Evolutionary conservation across 306 rosid species (phyloP).

Genomic region (Vigna trinervia): DNA sequence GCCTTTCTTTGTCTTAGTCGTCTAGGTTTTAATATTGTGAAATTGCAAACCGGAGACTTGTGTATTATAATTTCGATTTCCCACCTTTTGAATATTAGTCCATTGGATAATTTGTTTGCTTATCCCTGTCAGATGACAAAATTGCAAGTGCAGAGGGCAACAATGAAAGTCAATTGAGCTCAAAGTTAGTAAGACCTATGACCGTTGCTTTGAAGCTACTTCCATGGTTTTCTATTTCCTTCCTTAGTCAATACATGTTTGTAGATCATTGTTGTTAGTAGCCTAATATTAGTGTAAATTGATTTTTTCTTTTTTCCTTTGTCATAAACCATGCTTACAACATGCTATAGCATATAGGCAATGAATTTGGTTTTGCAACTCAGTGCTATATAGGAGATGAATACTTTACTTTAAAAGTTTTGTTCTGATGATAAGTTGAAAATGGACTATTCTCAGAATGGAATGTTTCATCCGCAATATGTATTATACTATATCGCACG

Average conservation of each 20-base stretch:
- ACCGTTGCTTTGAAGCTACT: slow-evolving; percentile 22
- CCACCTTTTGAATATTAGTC: slow-evolving; percentile 18
- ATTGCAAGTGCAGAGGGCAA: slow-evolving; percentile 43
- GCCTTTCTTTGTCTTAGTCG: background rate
- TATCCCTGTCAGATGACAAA: slow-evolving; percentile 51
- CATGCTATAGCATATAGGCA: slow-evolving; percentile 8
- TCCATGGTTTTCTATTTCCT: slow-evolving; percentile 25
- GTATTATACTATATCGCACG: slow-evolving; percentile 60
- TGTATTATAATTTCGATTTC: slow-evolving; percentile 22
- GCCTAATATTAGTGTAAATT: background rate
- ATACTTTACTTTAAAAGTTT: slow-evolving; percentile 21
- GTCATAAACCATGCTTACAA: slow-evolving; percentile 24
- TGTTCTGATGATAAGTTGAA: slow-evolving; percentile 30
- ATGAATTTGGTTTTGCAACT: slow-evolving; percentile 27
- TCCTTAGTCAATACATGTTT: slow-evolving; percentile 10
- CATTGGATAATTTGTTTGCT: slow-evolving; percentile 21
- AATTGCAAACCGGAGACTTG: slow-evolving; percentile 4
- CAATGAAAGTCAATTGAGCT: slow-evolving; percentile 47
- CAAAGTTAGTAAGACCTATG: slow-evolving; percentile 59
- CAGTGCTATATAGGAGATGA: slow-evolving; percentile 15
- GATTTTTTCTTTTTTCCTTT: slow-evolving; percentile 9
- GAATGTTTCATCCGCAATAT: slow-evolving; percentile 59
- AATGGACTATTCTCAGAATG: slow-evolving; percentile 56
- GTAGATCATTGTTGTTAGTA: background rate
- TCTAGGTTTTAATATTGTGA: background rate